These are phyloP conservation scores for Mucor velutinosus DNA, from an alignment of 371 early-diverging fungal genomes.

Conservation along the genomic window DNA sequence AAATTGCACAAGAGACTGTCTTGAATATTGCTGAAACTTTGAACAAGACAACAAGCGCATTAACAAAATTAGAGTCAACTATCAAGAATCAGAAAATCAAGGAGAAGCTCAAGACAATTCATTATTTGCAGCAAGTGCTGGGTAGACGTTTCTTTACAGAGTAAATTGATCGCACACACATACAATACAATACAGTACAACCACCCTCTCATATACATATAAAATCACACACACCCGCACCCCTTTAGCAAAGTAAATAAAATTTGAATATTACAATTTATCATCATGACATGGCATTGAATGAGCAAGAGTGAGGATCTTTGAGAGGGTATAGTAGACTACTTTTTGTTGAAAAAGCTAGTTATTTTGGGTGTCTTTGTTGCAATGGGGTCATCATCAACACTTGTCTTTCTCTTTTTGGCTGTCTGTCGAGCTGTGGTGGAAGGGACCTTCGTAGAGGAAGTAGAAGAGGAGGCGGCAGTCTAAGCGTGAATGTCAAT, in stretches of 20 bases:
- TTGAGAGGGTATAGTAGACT: slow-evolving; percentile 17
- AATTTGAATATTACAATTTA: neutral
- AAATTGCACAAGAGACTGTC: slow-evolving; percentile 32
- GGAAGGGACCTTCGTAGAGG: no score
- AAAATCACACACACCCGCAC: neutral
- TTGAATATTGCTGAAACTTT: slow-evolving; percentile 29
- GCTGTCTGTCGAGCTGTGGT: no score
- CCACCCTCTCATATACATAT: neutral
- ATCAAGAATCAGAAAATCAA: neutral
- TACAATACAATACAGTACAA: neutral
- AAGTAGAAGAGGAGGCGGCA: neutral
- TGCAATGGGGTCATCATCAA: neutral
- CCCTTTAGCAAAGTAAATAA: neutral
- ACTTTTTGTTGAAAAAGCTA: slow-evolving; percentile 10
- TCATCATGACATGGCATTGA: no score
- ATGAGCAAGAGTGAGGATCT: no score
- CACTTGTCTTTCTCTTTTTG: neutral
- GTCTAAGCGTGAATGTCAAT: neutral
- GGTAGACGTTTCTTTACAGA: neutral
- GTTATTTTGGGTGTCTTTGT: neutral
- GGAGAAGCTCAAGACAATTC: neutral
- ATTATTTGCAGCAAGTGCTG: neutral
- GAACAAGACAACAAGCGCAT: slow-evolving; percentile 10
- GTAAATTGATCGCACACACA: neutral
- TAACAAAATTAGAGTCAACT: slow-evolving; percentile 14